These are phyloP conservation scores for Poteriospumella lacustris DNA, from an alignment of 108 stramenopile species.

Conservation along the genomic window DNA sequence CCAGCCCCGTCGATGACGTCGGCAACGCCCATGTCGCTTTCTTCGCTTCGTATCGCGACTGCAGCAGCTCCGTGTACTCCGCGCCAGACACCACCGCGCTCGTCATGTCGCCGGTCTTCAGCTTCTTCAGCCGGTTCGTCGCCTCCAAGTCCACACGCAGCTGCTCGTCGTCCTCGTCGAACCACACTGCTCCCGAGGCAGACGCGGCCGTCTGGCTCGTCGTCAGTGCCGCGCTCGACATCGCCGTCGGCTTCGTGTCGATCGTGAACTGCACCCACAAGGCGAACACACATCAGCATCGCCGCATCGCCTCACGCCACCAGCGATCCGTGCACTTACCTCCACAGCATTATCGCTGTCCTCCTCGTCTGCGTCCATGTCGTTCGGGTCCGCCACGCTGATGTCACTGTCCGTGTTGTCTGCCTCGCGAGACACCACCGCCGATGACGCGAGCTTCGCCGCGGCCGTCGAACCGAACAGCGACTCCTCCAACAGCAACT, in stretches of 20 bases:
- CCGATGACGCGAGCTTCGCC: conserved; percentile 83
- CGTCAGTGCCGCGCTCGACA: neutral
- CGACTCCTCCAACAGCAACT: too few species aligned
- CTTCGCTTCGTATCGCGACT: neutral
- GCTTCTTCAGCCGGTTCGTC: neutral
- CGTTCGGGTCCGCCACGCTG: neutral
- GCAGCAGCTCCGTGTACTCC: neutral
- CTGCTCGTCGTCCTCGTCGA: conserved; percentile 21
- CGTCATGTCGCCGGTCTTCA: neutral
- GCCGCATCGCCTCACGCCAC: neutral
- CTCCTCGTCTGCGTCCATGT: neutral
- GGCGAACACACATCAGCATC: neutral
- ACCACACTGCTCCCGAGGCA: conserved; percentile 10
- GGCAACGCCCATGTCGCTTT: neutral
- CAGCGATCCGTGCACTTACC: neutral
- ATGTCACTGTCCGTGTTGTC: neutral
- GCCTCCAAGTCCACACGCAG: neutral
- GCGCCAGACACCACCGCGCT: neutral
- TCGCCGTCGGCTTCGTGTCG: neutral
- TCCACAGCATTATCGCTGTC: neutral
- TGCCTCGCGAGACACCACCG: neutral
- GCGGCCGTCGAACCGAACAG: too few species aligned
- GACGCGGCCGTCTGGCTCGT: too few species aligned
- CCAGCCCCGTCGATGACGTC: neutral
- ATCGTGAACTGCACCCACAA: neutral